phyloP scores from a whole-genome alignment of 768 basidiomycete genomes.

The Tylopilus felleus region DNA sequence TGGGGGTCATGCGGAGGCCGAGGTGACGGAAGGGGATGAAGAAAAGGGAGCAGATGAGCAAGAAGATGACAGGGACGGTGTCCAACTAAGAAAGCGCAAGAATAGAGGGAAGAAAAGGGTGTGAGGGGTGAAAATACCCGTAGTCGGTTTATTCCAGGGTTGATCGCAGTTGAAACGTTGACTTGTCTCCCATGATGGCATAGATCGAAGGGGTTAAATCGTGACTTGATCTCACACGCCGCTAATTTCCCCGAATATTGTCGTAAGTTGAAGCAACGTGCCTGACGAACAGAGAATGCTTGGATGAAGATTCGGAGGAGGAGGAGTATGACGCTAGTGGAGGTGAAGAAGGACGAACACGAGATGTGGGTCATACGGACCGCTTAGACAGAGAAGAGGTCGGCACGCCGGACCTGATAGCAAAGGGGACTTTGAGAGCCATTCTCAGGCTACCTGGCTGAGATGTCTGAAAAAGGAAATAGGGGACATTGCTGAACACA shows the following conservation, averaged over 20 bases:
- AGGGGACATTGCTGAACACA: neutral
- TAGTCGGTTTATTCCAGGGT: too few relatives aligned
- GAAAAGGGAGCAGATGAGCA: slow-evolving; percentile 1
- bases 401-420: neutral
- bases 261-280: slow-evolving; percentile 16
- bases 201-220: neutral
- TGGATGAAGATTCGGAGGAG: too few relatives aligned
- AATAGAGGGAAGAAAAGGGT: slow-evolving; percentile 19
- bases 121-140: neutral
- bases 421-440: too few relatives aligned
- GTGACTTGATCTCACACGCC: slow-evolving; percentile 16
- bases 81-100: slow-evolving; percentile 20
- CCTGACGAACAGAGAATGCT: slow-evolving; percentile 10
- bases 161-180: too few relatives aligned
- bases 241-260: slow-evolving; percentile 2
- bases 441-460: neutral
- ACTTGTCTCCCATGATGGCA: neutral
- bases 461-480: slow-evolving; percentile 13
- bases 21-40: slow-evolving; percentile 10
- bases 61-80: neutral
- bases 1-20: slow-evolving; percentile 5
- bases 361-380: neutral
- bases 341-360: neutral
- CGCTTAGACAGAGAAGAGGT: neutral
- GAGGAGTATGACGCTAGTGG: neutral